Percentiles rank a stretch among this genome's conserved stretches.
Evolutionary conservation across 2,329 filamentous ascomycete genomes (phyloP).

Genomic region (Colletotrichum sp.): DNA sequence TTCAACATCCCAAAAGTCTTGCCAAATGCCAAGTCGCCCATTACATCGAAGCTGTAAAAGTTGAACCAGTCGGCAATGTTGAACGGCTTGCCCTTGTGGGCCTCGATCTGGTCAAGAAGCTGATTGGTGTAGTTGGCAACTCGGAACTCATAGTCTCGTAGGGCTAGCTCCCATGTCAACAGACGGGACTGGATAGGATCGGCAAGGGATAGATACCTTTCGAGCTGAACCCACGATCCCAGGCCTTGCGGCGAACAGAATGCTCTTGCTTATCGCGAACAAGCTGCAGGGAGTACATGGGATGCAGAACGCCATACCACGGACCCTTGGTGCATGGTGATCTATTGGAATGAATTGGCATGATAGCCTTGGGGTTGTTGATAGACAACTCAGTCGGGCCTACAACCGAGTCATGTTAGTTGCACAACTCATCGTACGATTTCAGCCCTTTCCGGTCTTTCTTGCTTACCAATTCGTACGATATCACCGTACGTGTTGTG

Average conservation of each 20-base stretch:
- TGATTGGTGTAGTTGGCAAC: constrained; percentile 27
- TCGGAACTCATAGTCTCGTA: constrained; percentile 32
- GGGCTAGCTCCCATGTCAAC: background rate
- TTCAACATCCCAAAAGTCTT: constrained; percentile 38
- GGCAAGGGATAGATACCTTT: constrained; percentile 25
- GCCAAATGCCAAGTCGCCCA: constrained; percentile 46
- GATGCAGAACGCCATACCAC: constrained; percentile 36
- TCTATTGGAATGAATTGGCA: constrained; percentile 30
- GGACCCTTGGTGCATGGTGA: constrained; percentile 35
- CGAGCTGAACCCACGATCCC: constrained; percentile 35
- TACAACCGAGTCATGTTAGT: constrained; percentile 7
- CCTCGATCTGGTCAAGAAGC: constrained; percentile 27
- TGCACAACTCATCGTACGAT: background rate
- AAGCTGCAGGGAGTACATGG: constrained; percentile 32
- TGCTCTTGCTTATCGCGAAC: constrained; percentile 35
- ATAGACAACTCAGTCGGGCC: constrained; percentile 37
- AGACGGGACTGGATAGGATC: too few species aligned
- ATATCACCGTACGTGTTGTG: constrained; percentile 33
- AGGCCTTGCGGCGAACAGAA: constrained; percentile 33
- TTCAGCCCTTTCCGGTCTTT: background rate
- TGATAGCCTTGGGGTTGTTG: constrained; percentile 29
- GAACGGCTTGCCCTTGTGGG: constrained; percentile 24
- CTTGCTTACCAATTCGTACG: constrained; percentile 28
- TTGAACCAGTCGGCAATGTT: constrained; percentile 37
- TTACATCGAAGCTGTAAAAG: constrained; percentile 43